Base-by-base conservation (phyloP, 2,329 filamentous ascomycete genomes). In the Macroventuria anomochaeta region DNA sequence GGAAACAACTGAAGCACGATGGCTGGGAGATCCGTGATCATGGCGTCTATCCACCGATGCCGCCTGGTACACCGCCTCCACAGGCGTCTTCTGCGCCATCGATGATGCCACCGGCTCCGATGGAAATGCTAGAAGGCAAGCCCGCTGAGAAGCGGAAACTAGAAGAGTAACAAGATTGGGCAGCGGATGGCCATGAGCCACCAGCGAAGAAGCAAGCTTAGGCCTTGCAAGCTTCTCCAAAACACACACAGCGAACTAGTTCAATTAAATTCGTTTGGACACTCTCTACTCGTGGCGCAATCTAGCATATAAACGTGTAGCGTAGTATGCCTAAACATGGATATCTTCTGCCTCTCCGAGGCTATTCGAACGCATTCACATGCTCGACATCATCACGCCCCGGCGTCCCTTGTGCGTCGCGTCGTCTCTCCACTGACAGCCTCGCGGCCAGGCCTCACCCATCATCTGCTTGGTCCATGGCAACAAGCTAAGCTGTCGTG, bases 1-100 rank as follows among this genome's bases (percentile, higher is more conserved):
- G 91, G 90, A 84, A 81, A 57, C 74, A 76, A 26, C 79, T 95
- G 80, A 82, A 85, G 72, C 75, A 76, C 33, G 76, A 82, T 18
- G 91, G 91, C 0, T 96, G 90, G 89, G 79, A 62, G 29, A 62
- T 72, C 31, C 61, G 53, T 25, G 62, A 72, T 20, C 67, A 64
- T 21, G 63, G 65, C 3, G 64, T 74, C 8, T 65, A 58, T 39
- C 69, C 73, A 15, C 71, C 71, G 1, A 53, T 71, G 55, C 66
- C 70, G 0, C 4, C 55, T 23, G 64, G 58, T 21, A 48, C 53
- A 12, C 65, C 65, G 7, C 65, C 65, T 7, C 31, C 48, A 10
- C 18, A 54, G 25, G 55, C 52, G 13, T 53, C 57, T 5, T 20
- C 47, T 13, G 60, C 55, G 11, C 60, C 58, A 3, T 48, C 57